Evolutionary conservation across 2,329 filamentous ascomycete species (phyloP).

Genomic region (Ophiostoma quercus): DNA sequence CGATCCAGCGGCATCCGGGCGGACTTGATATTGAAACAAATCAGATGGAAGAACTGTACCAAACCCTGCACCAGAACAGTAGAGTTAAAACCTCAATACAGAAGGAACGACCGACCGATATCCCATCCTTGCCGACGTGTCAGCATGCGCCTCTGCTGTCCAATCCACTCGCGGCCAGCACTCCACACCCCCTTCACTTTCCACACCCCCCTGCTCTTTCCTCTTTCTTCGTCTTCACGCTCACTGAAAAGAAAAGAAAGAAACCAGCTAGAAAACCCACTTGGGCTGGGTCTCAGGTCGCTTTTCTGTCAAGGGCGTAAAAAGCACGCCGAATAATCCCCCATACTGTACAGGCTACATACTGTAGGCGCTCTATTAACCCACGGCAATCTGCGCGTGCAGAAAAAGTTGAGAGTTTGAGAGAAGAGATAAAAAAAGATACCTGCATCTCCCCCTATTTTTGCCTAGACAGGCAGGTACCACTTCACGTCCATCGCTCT

Average conservation of each 20-base stretch:
- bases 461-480: constrained; percentile 14
- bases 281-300: constrained; percentile 22
- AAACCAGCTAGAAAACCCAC: constrained; percentile 18
- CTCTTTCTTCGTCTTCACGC: neutral
- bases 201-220: constrained; percentile 23
- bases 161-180: constrained; percentile 25
- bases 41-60: neutral
- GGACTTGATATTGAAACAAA: neutral
- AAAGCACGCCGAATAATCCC: constrained; percentile 4
- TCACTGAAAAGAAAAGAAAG: constrained; percentile 11
- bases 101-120: constrained; percentile 11
- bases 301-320: constrained; percentile 20
- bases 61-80: neutral
- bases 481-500: constrained; percentile 14
- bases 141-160: constrained; percentile 27
- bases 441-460: constrained; percentile 11
- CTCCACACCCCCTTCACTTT: constrained; percentile 23
- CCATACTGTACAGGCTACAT: neutral
- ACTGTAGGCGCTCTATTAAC: constrained; percentile 2
- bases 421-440: neutral
- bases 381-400: constrained; percentile 22
- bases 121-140: constrained; percentile 28
- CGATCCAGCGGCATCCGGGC: neutral
- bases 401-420: neutral
- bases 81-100: constrained; percentile 7